These are phyloP conservation scores for Lactarius sp. DNA, from an alignment of 768 basidiomycete genomes.

Conservation along the genomic window DNA sequence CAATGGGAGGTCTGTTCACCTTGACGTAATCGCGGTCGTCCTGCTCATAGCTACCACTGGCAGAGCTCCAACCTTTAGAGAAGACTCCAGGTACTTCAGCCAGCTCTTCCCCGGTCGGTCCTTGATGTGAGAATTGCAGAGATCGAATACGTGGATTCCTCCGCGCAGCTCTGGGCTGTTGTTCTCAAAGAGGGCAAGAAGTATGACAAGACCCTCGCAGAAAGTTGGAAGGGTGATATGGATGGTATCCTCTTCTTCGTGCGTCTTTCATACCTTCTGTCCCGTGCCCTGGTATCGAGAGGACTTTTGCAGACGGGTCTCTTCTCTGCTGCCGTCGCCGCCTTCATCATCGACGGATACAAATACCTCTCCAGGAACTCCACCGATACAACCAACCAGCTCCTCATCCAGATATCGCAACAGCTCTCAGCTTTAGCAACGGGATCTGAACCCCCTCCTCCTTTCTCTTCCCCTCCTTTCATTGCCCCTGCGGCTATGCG, in stretches of 20 bases:
- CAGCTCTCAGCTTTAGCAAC: constrained; percentile 2
- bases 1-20: background rate
- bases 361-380: background rate
- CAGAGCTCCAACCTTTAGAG: background rate
- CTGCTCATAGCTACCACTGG: background rate
- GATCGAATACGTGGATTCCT: constrained; percentile 14
- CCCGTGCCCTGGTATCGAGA: background rate
- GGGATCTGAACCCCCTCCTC: background rate
- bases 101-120: background rate
- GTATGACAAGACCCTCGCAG: constrained; percentile 15
- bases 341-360: constrained; percentile 2
- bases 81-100: background rate
- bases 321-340: constrained; percentile 8
- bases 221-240: constrained; percentile 13
- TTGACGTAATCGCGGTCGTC: too few relatives aligned
- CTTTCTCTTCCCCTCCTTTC: constrained; percentile 6
- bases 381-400: constrained; percentile 7
- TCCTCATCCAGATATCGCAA: constrained; percentile 15
- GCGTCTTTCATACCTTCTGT: background rate
- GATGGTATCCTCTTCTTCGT: constrained; percentile 15
- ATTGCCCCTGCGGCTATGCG: background rate
- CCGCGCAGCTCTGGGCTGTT: constrained; percentile 15
- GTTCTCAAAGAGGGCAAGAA: constrained; percentile 14
- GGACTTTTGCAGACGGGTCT: constrained; percentile 2
- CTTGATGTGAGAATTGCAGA: background rate